Evolutionary conservation across 23 red algal genomes (phyloP).

Genomic region (Gracilaria caudata): DNA sequence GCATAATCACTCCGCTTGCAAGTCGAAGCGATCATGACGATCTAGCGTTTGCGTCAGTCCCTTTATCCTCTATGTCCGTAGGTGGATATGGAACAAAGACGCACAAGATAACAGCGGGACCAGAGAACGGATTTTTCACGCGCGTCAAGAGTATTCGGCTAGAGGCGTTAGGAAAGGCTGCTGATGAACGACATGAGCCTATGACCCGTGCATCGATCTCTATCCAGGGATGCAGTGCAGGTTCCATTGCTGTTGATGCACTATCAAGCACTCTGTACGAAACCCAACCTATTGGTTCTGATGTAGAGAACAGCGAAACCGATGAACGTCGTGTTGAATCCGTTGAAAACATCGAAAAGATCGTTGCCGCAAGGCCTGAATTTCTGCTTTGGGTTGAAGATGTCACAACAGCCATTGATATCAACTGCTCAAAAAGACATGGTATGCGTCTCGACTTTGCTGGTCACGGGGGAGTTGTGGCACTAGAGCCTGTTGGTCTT

Average conservation of each 20-base stretch:
- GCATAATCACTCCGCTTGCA: constrained; percentile 39
- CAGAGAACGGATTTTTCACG: constrained; percentile 53
- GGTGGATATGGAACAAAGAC: neutral
- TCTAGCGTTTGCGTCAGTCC: neutral
- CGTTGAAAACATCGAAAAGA: constrained; percentile 58
- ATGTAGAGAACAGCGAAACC: constrained; percentile 10
- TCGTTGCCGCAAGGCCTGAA: constrained; percentile 63
- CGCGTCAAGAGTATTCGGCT: constrained; percentile 39
- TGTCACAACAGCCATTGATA: constrained; percentile 59
- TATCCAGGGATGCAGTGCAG: constrained; percentile 33
- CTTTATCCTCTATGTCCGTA: constrained; percentile 19
- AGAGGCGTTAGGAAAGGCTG: constrained; percentile 58
- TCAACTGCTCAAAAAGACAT: constrained; percentile 67
- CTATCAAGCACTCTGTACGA: constrained; percentile 56
- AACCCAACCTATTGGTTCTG: constrained; percentile 8
- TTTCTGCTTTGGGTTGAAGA: constrained; percentile 67
- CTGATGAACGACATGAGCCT: constrained; percentile 51
- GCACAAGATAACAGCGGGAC: neutral
- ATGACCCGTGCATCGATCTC: constrained; percentile 38
- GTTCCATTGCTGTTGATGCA: constrained; percentile 52
- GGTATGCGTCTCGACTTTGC: constrained; percentile 59
- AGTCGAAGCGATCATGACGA: neutral
- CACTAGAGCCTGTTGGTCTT: constrained; percentile 66
- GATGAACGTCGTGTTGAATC: constrained; percentile 31
- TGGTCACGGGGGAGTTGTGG: constrained; percentile 58